phyloP scores from a whole-genome alignment of 257 asterid species.

The Solanum appendiculatum region DNA sequence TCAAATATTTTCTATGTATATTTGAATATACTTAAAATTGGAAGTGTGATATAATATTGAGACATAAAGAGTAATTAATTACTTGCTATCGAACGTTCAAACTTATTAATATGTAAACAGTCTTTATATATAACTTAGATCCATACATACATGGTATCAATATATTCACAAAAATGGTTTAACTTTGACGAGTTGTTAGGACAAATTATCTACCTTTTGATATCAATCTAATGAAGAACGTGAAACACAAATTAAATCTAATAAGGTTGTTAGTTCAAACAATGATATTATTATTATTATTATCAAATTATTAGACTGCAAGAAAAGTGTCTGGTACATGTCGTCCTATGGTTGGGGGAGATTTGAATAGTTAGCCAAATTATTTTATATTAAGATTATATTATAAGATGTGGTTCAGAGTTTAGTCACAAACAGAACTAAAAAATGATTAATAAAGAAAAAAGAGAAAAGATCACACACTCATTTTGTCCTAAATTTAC shows the following conservation, averaged over 20 bases:
- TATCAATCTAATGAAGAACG: not conserved
- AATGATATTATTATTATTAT: not conserved
- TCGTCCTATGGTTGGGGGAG: constrained; percentile 12
- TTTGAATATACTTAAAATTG: not conserved
- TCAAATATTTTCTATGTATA: not conserved
- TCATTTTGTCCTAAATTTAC: constrained; percentile 4
- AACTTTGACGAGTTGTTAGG: not conserved
- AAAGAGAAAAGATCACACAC: constrained; percentile 19
- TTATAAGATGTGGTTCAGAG: constrained; percentile 39
- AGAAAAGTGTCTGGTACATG: constrained; percentile 7
- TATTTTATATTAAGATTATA: not conserved
- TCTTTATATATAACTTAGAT: not conserved
- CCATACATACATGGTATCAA: not conserved
- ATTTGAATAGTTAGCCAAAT: constrained; percentile 8
- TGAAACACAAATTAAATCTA: not conserved
- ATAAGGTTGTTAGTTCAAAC: not conserved
- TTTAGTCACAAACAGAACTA: constrained; percentile 1
- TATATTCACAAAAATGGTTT: not conserved
- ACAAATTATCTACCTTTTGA: not conserved
- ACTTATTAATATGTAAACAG: not conserved
- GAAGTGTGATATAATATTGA: not conserved
- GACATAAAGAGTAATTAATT: not conserved
- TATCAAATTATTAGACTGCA: not conserved
- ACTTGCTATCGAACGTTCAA: not conserved
- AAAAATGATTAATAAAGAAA: not conserved